These are phyloP conservation scores for Trichaptum fuscoviolaceum DNA, from an alignment of 768 basidiomycete species.

Conservation along the genomic window DNA sequence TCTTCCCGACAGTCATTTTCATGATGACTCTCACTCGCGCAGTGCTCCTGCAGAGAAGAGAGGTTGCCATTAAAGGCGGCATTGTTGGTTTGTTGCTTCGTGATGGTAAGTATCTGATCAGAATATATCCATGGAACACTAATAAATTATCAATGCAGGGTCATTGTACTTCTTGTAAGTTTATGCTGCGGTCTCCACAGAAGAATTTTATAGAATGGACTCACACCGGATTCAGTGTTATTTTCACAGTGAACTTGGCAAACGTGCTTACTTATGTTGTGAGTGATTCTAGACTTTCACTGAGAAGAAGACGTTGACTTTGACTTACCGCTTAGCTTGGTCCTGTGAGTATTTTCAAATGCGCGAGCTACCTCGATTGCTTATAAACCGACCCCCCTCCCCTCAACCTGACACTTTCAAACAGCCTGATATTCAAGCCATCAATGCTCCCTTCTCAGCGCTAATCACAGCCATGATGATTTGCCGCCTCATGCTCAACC, in stretches of 20 bases:
- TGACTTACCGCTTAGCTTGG: not conserved
- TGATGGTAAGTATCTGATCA: not conserved
- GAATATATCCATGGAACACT: not conserved
- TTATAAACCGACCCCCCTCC: not conserved
- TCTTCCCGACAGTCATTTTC: not conserved
- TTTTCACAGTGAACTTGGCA: not conserved
- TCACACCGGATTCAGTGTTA: not conserved
- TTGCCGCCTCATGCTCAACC: not conserved
- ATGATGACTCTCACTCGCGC: slow-evolving; percentile 1
- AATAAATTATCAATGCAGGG: not conserved
- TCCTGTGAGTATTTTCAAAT: not conserved
- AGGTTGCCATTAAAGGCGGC: not conserved
- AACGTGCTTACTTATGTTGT: not conserved
- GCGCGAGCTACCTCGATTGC: not conserved
- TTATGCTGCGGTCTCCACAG: not conserved
- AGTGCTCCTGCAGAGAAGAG: not conserved
- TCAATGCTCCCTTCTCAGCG: not conserved
- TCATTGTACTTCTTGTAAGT: not conserved
- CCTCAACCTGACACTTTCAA: not conserved
- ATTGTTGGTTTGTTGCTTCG: not conserved
- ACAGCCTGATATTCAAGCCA: not conserved
- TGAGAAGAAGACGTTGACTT: not conserved
- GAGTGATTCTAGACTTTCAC: not conserved
- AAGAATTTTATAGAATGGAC: not conserved
- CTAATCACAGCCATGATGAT: not conserved